phyloP scores from a whole-genome alignment of 371 early-diverging fungal species.

The Apophysomyces ossiformis region DNA sequence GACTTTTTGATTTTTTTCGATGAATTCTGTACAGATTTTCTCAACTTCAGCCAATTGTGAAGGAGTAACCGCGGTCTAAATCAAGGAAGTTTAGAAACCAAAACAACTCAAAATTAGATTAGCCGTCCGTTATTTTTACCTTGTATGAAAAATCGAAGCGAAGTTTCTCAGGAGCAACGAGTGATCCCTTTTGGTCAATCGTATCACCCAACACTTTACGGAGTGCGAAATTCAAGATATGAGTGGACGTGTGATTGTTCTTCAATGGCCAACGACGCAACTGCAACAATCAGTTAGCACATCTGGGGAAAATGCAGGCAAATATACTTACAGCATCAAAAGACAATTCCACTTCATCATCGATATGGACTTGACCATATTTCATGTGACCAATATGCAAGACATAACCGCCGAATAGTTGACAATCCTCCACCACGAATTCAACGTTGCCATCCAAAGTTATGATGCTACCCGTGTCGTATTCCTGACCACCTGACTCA shows the following conservation, averaged over 20 bases:
- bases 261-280: conserved; percentile 87
- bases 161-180: conserved; percentile 96
- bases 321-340: conserved; percentile 76
- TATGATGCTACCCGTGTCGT: conserved; percentile 94
- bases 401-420: conserved; percentile 96
- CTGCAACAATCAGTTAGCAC: conserved; percentile 28
- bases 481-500: conserved; percentile 99
- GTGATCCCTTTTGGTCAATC: conserved; percentile 97
- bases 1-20: conserved; percentile 77
- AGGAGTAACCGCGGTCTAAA: conserved; percentile 71
- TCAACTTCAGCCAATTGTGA: conserved; percentile 88
- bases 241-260: conserved; percentile 98
- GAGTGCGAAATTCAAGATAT: conserved; percentile 97
- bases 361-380: conserved; percentile 79
- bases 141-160: conserved; percentile 97
- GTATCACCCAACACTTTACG: conserved; percentile 75
- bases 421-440: conserved; percentile 94
- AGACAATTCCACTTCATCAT: conserved; percentile 73
- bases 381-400: conserved; percentile 96
- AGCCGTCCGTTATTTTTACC: conserved; percentile 23
- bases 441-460: conserved; percentile 82
- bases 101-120: background rate
- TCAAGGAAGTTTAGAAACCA: background rate
- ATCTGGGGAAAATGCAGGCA: background rate
- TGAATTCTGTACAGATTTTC: conserved; percentile 78